These are phyloP conservation scores for Cucurbita argyrosperma DNA, from an alignment of 306 rosid genomes.

Conservation along the genomic window DNA sequence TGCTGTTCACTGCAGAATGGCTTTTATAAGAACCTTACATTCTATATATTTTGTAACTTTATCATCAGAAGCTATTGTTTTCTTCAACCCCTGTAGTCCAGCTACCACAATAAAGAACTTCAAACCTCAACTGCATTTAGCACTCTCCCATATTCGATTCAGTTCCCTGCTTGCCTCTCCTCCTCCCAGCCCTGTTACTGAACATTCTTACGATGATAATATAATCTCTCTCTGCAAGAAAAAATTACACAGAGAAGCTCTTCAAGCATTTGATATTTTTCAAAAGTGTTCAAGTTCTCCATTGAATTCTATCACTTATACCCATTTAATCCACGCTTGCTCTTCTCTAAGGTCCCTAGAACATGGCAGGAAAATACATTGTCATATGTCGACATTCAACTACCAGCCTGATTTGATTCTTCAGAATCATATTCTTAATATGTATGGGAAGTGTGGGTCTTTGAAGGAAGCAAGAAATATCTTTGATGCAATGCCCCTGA, in stretches of 20 bases:
- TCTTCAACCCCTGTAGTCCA: background rate
- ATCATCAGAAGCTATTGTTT: background rate
- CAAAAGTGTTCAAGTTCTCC: slow-evolving; percentile 14
- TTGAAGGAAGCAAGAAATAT: slow-evolving; percentile 43
- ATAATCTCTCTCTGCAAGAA: slow-evolving; percentile 36
- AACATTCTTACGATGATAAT: slow-evolving; percentile 26
- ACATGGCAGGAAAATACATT: slow-evolving; percentile 38
- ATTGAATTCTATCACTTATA: slow-evolving; percentile 31
- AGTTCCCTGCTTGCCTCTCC: background rate
- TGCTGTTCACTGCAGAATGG: background rate
- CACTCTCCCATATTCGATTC: slow-evolving; percentile 14
- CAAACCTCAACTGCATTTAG: slow-evolving; percentile 17
- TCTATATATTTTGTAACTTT: background rate
- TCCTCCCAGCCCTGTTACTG: slow-evolving; percentile 10
- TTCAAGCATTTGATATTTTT: slow-evolving; percentile 37
- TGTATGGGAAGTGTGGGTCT: slow-evolving; percentile 75
- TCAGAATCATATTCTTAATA: slow-evolving; percentile 47
- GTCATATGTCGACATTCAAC: slow-evolving; percentile 25
- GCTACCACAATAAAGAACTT: slow-evolving; percentile 19
- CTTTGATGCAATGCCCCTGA: slow-evolving; percentile 47
- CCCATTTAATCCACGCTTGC: slow-evolving; percentile 45
- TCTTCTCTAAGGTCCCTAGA: slow-evolving; percentile 44
- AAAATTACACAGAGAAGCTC: slow-evolving; percentile 40
- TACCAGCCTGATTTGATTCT: slow-evolving; percentile 33
- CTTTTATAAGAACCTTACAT: slow-evolving; percentile 1